Conservation (phyloP, 176 grass and related monocot genomes). For the Ampelocalamus luodianensis region DNA sequence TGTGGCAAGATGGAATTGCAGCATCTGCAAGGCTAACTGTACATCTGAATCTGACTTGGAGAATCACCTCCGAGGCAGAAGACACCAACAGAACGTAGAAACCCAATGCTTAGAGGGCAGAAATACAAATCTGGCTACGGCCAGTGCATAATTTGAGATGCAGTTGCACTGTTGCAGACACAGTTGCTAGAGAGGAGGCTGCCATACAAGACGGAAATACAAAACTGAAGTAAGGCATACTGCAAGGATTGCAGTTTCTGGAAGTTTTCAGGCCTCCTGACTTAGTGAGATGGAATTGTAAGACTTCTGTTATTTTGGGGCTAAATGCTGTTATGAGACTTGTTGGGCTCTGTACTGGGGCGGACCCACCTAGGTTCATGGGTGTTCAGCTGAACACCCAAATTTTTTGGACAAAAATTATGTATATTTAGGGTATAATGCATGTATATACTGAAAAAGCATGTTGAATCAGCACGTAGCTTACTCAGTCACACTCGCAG, state of each 20-base stretch:
- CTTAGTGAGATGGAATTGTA: neutral
- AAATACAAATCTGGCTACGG: neutral
- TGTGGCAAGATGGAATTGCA: constrained; percentile 32
- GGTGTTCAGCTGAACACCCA: no score
- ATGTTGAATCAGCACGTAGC: no score
- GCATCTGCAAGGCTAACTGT: constrained; percentile 34
- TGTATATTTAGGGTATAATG: no score
- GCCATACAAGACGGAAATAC: neutral
- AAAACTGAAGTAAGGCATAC: neutral
- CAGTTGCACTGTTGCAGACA: neutral
- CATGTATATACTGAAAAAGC: no score
- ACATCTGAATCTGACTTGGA: constrained; percentile 28
- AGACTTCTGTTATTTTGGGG: constrained; percentile 18
- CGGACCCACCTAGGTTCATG: no score
- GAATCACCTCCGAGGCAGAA: constrained; percentile 38
- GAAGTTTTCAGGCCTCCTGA: neutral
- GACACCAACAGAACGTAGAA: constrained; percentile 15
- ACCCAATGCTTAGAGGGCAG: constrained; percentile 5
- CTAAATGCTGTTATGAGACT: neutral
- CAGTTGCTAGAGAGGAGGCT: constrained; percentile 18
- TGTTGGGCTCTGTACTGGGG: no score
- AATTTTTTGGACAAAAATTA: no score
- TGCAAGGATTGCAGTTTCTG: neutral
- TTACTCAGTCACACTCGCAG: no score
- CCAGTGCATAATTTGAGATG: constrained; percentile 1